Conservation (phyloP, 148 eudicot species). For the Pouteria glomerata region DNA sequence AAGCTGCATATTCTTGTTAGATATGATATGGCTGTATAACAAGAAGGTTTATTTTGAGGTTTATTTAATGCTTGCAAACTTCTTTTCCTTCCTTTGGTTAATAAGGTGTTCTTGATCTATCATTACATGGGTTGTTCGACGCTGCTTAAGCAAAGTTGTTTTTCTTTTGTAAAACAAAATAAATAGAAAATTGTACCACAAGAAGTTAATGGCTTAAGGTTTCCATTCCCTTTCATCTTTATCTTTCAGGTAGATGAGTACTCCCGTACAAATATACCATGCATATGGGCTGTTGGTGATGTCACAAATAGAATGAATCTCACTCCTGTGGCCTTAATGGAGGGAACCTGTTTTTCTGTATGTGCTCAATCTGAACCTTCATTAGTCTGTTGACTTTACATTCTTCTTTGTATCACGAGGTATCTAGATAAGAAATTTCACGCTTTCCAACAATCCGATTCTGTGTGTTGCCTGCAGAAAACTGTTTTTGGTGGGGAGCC, state of each 20-base stretch:
- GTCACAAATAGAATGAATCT: constrained; percentile 94
- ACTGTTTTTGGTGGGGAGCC: constrained; percentile 63
- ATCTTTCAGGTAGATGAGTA: constrained; percentile 72
- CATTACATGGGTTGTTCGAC: not conserved
- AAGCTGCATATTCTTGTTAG: not conserved
- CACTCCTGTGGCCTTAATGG: constrained; percentile 98
- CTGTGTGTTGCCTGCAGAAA: constrained; percentile 41
- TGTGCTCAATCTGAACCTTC: constrained; percentile 17
- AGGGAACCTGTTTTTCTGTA: constrained; percentile 93
- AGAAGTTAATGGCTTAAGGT: not conserved
- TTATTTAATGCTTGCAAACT: not conserved
- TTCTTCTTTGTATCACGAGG: not conserved
- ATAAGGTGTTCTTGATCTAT: not conserved
- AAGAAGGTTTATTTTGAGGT: not conserved
- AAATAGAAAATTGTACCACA: not conserved
- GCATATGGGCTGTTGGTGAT: constrained; percentile 97
- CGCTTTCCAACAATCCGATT: not conserved
- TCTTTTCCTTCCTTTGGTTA: not conserved
- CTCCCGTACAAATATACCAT: constrained; percentile 74
- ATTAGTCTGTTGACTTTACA: constrained; percentile 7
- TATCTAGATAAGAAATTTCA: not conserved
- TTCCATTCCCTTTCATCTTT: not conserved
- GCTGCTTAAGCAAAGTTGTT: not conserved
- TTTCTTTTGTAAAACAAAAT: not conserved
- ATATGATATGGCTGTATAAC: not conserved